Conservation (phyloP, 768 basidiomycete genomes). For the Dentipellis sp. region DNA sequence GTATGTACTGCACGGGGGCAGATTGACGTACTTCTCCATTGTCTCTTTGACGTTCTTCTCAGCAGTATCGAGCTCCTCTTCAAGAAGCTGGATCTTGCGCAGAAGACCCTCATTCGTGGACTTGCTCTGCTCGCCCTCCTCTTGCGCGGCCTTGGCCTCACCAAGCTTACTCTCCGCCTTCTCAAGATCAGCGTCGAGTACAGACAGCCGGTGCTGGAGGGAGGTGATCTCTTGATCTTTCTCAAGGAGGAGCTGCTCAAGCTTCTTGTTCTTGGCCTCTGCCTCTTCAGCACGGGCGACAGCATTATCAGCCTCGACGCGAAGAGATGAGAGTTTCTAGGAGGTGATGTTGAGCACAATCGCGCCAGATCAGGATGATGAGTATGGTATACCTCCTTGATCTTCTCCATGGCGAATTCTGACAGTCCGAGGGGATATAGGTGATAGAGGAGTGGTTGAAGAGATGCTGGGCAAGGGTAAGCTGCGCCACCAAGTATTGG, state of each 20-base stretch:
- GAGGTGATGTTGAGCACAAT: neutral
- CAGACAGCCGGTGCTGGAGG: conserved; percentile 57
- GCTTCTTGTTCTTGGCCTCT: conserved; percentile 74
- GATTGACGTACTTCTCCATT: conserved; percentile 78
- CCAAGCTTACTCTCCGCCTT: conserved; percentile 57
- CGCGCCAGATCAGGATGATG: neutral
- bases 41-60: conserved; percentile 98
- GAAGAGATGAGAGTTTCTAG: conserved; percentile 71
- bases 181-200: conserved; percentile 61
- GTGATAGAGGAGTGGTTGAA: conserved; percentile 1
- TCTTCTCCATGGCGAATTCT: conserved; percentile 33
- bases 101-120: conserved; percentile 61
- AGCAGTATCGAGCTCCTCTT: conserved; percentile 91
- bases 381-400: conserved; percentile 30
- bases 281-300: conserved; percentile 79
- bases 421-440: neutral
- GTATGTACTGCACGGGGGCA: neutral
- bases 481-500: neutral
- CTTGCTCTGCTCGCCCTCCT: conserved; percentile 63
- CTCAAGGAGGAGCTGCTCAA: conserved; percentile 62
- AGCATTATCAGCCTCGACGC: conserved; percentile 77
- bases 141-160: conserved; percentile 53
- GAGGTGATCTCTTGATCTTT: conserved; percentile 86
- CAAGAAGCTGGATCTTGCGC: conserved; percentile 84
- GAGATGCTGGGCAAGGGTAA: conserved; percentile 7